phyloP scores from a whole-genome alignment of 1,284 basidiomycete genomes.

The Austropuccinia psidii region DNA sequence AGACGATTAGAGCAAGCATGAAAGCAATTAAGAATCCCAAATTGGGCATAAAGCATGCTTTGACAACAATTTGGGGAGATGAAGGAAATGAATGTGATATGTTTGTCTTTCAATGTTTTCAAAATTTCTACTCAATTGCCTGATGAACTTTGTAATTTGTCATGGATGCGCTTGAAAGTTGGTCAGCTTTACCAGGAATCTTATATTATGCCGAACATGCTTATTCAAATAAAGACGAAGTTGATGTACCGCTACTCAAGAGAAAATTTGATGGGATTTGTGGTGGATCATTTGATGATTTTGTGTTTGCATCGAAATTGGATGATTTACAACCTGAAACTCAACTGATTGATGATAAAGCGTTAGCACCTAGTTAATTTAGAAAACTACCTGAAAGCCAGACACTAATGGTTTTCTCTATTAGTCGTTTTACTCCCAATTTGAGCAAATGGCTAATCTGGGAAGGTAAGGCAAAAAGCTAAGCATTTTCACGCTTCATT shows the following conservation, averaged over 20 bases:
- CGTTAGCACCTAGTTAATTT: slow-evolving; percentile 19
- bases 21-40: slow-evolving; percentile 44
- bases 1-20: slow-evolving; percentile 47
- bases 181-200: slow-evolving; percentile 42
- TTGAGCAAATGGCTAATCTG: slow-evolving; percentile 48
- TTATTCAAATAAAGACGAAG: slow-evolving; percentile 42
- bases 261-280: slow-evolving; percentile 45
- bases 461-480: slow-evolving; percentile 41
- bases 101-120: slow-evolving; percentile 33
- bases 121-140: slow-evolving; percentile 40
- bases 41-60: slow-evolving; percentile 45
- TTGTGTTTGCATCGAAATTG: slow-evolving; percentile 46
- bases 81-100: slow-evolving; percentile 48
- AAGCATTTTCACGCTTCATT: slow-evolving; percentile 39
- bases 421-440: slow-evolving; percentile 45
- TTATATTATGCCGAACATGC: slow-evolving; percentile 47
- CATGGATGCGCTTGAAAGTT: slow-evolving; percentile 1
- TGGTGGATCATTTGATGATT: slow-evolving; percentile 48
- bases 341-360: slow-evolving; percentile 41
- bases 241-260: slow-evolving; percentile 42
- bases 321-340: slow-evolving; percentile 45
- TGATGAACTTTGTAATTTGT: not conserved
- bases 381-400: not conserved
- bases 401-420: slow-evolving; percentile 3
- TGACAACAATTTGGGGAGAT: slow-evolving; percentile 50